Evolutionary conservation across 1,139 yeast species (phyloP), one percentile per base, ranked within the genome.

Genomic region (Geotrichum citri-aurantii): DNA sequence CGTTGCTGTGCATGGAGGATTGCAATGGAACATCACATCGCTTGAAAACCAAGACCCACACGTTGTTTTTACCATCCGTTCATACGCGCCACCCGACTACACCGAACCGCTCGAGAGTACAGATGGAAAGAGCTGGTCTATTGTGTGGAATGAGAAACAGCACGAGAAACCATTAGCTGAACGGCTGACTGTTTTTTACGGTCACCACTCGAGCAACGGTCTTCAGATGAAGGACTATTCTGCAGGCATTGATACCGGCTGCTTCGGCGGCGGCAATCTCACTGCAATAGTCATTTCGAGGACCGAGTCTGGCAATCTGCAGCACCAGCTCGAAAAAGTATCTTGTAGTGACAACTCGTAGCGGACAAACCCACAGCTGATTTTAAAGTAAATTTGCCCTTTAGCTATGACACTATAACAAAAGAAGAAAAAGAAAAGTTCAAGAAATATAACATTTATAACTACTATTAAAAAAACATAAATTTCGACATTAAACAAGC

Each of bases 201-300:
- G 98, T 0, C 98, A 92, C 69, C 95, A 88, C 70, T 95, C 97
- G 3, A 78, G 83, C 59, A 76, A 85, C 59, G 97, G 97, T 0
- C 79, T 92, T 53, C 83, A 81, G 59, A 65, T 86, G 55, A 80
- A 81, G 63, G 79, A 81, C 62, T 89, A 77, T 71, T 79, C 96
- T 3, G 83, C 81, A 66, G 98, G 97, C 0, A 74, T 92, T 48
- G 98, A 92, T 69, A 77, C 89, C 11, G 88, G 88, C 1, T 92
- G 98, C 73, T 88, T 84, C 63, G 80, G 81, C 62, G 97, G 97
- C 2, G 86, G 83, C 11, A 71, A 78, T 59, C 77, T 92, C 60
- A 80, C 86, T 48, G 95, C 95, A 0, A 74, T 85, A 71, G 80
- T 87, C 10, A 69, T 85, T 17, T 62, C 71, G 31, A 65, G 68